Evolutionary conservation across 192 early-diverging fungal genomes (phyloP).

Genomic region (Mortierella claussenii): DNA sequence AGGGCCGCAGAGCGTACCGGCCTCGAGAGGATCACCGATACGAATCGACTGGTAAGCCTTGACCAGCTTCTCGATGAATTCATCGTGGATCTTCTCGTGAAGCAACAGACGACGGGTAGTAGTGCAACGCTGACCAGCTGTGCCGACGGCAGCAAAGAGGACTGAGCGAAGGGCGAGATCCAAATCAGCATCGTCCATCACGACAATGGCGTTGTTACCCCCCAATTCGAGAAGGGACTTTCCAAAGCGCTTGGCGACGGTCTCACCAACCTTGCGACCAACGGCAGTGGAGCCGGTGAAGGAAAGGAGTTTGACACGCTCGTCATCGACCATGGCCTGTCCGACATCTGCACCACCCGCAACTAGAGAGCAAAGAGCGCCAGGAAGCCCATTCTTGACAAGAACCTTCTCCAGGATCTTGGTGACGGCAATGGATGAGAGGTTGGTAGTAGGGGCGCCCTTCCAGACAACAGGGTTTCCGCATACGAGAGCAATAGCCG

Average conservation of each 20-base stretch:
- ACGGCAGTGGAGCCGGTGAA: constrained; percentile 92
- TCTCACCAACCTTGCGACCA: constrained; percentile 79
- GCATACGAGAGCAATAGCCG: constrained; percentile 86
- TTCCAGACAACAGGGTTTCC: constrained; percentile 96
- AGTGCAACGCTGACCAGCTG: constrained; percentile 95
- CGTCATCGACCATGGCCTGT: constrained; percentile 73
- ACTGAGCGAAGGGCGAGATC: constrained; percentile 88
- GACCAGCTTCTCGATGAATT: constrained; percentile 77
- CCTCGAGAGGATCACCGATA: constrained; percentile 88
- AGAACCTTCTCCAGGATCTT: constrained; percentile 87
- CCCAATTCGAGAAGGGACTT: constrained; percentile 90
- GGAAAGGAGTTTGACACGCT: constrained; percentile 80
- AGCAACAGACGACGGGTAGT: constrained; percentile 89
- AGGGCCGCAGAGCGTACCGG: constrained; percentile 89
- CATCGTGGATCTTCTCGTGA: constrained; percentile 89
- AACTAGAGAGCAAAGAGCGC: constrained; percentile 84
- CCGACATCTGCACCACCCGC: constrained; percentile 90
- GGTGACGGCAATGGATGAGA: constrained; percentile 89
- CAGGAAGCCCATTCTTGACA: constrained; percentile 81
- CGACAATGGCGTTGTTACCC: constrained; percentile 96
- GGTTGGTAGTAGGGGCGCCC: constrained; percentile 79
- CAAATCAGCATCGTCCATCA: constrained; percentile 90
- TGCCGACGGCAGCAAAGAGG: constrained; percentile 96
- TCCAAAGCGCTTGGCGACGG: constrained; percentile 89
- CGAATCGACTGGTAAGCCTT: constrained; percentile 90